Evolutionary conservation across 1,139 yeast genomes (phyloP).

Genomic region (Saccharomycopsis phalli): DNA sequence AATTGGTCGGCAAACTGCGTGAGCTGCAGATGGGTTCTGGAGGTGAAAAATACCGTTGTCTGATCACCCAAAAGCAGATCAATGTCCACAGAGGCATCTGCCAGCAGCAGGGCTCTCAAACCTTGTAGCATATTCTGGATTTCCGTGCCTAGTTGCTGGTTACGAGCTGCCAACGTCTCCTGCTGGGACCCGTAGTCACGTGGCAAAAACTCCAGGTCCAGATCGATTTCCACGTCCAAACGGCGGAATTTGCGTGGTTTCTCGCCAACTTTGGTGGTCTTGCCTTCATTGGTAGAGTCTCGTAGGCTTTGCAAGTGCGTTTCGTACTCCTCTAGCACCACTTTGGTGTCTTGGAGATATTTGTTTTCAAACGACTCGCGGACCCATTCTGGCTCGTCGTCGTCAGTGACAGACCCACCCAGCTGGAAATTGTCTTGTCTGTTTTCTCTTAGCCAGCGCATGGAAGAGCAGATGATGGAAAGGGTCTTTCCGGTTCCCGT

Average conservation of each 20-base stretch:
- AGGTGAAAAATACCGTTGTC: slow-evolving; percentile 46
- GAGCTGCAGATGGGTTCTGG: slow-evolving; percentile 88
- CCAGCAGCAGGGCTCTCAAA: slow-evolving; percentile 16
- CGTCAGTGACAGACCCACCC: no score
- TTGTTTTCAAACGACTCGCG: slow-evolving; percentile 34
- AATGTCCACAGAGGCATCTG: slow-evolving; percentile 30
- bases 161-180: background rate
- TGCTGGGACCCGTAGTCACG: slow-evolving; percentile 30
- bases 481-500: slow-evolving; percentile 94
- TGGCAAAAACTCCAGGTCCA: slow-evolving; percentile 30
- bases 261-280: slow-evolving; percentile 23
- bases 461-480: slow-evolving; percentile 74
- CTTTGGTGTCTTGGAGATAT: slow-evolving; percentile 27
- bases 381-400: slow-evolving; percentile 59
- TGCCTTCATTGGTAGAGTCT: slow-evolving; percentile 16
- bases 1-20: slow-evolving; percentile 75
- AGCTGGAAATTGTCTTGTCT: slow-evolving; percentile 29
- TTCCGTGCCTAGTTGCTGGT: slow-evolving; percentile 28
- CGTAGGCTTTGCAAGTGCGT: slow-evolving; percentile 28
- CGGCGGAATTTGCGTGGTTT: slow-evolving; percentile 3
- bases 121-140: slow-evolving; percentile 24
- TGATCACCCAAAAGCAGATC: slow-evolving; percentile 17
- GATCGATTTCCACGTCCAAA: slow-evolving; percentile 20
- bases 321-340: slow-evolving; percentile 33
- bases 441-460: slow-evolving; percentile 75